Base-by-base conservation (phyloP, 2,329 filamentous ascomycete genomes). In the Phoma sp. region DNA sequence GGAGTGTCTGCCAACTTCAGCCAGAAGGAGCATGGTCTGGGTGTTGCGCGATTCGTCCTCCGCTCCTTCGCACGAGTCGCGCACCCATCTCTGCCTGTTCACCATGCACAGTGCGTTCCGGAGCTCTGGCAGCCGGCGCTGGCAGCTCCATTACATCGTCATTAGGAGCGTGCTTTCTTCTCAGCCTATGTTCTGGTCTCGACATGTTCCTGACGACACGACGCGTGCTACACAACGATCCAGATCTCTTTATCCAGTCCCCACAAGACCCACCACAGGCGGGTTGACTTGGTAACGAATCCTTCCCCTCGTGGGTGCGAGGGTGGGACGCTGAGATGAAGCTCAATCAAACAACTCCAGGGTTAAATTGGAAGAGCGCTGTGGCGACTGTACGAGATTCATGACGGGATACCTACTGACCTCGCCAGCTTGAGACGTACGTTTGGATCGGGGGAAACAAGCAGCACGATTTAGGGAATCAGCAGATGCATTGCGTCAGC, bases 251-350 rank as follows among this genome's bases (percentile, higher is more conserved):
- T 7, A 13, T 11, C n/a, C 23, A 13, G 41, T 46, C 39, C 8
- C 52, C 52, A 49, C 46, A 22, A 4, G 52, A 35, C 32, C 52
- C 52, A 39, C 46, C 23, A 9, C 6, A 33, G 41, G 41, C 30
- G 30, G 36, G 46, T 46, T 55, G 47, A 46, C 42, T 46, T 22
- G 52, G 52, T 29, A 32, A 55, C 42, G 37, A 10, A 27, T 29
- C 36, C 33, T 29, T 46, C 32, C 37, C 29, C 18, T 47, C 9
- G 13, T 33, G 35, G 25, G 3, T 9, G 27, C 6, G 6, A 22
- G 36, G 18, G 46, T 55, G 46, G 52, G 32, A n/a, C 41, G 23
- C 29, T 38, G 51, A 54, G 52, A 55, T 55, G 52, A 55, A 41
- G 30, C 5, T 46, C 29, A 41, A 50, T 55, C 41, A 45, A 54